A percentile compares a stretch with the other conserved stretches of the same genome.
phyloP scores from a whole-genome alignment of 176 grass and related monocot genomes.

The Ananas comosus region DNA sequence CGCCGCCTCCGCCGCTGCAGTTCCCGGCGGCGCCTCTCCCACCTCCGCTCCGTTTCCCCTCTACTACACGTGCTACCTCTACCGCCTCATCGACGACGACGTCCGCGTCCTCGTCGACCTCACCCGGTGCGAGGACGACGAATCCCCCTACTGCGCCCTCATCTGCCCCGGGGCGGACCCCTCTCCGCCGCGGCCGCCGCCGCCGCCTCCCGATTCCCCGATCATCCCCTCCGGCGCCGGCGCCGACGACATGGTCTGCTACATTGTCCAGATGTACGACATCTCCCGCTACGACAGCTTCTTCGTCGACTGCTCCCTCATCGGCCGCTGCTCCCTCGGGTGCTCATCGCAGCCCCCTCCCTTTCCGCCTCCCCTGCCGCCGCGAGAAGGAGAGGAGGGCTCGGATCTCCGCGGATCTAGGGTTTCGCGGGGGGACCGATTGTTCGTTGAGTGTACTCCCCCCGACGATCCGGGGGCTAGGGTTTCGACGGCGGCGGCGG shows the following conservation, averaged over 20 bases:
- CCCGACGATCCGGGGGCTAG: too few relatives aligned
- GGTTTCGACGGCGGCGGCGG: too few relatives aligned
- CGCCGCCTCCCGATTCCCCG: not conserved
- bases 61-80: too few relatives aligned
- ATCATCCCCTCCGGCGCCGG: not conserved
- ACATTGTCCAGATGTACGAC: constrained; percentile 1
- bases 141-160: not conserved
- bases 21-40: not conserved
- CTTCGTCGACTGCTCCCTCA: constrained; percentile 1
- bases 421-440: too few relatives aligned
- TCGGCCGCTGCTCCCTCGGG: not conserved
- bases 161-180: not conserved
- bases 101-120: too few relatives aligned
- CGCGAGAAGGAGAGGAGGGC: not conserved
- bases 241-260: not conserved
- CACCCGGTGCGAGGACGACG: too few relatives aligned
- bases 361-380: not conserved
- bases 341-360: not conserved
- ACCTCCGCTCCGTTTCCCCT: too few relatives aligned
- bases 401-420: too few relatives aligned
- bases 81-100: too few relatives aligned
- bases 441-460: too few relatives aligned
- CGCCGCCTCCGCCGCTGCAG: not conserved
- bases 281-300: not conserved
- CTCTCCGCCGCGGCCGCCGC: too few relatives aligned